phyloP scores from a whole-genome alignment of 2,329 filamentous ascomycete species.

The Cercospora brassicicola region DNA sequence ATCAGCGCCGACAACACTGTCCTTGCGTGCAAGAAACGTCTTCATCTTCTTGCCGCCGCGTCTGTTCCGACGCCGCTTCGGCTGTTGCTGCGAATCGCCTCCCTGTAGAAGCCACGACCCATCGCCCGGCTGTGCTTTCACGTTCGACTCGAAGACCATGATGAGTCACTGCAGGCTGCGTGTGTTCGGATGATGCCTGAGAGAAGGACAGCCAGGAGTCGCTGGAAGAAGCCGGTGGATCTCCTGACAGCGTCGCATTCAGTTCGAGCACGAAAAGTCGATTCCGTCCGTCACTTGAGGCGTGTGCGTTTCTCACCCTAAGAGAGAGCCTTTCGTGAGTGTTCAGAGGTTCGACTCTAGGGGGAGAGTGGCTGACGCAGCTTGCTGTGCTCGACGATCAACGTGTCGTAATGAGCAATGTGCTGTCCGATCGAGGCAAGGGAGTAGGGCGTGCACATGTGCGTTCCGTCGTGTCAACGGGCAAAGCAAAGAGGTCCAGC shows the following conservation, averaged over 20 bases:
- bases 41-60: not conserved
- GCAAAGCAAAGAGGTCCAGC: not conserved
- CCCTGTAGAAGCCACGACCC: slow-evolving; percentile 17
- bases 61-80: not conserved
- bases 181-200: not conserved
- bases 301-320: not conserved
- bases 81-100: not conserved
- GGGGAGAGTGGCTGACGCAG: not conserved
- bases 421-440: not conserved
- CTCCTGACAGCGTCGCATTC: not conserved
- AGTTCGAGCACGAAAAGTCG: not conserved
- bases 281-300: not conserved
- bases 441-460: not conserved
- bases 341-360: not conserved
- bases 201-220: not conserved
- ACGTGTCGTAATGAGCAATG: not conserved
- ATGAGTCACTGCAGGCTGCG: not conserved
- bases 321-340: not conserved
- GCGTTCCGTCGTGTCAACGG: not conserved
- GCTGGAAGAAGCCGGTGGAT: not conserved
- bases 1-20: slow-evolving; percentile 13
- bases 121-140: slow-evolving; percentile 24
- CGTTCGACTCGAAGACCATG: not conserved
- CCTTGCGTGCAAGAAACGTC: slow-evolving; percentile 14
- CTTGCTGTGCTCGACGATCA: not conserved